A percentile compares a stretch with the other conserved stretches of the same genome.
Conservation (phyloP, 106 monocot species). For the Platanthera guangdongensis region DNA sequence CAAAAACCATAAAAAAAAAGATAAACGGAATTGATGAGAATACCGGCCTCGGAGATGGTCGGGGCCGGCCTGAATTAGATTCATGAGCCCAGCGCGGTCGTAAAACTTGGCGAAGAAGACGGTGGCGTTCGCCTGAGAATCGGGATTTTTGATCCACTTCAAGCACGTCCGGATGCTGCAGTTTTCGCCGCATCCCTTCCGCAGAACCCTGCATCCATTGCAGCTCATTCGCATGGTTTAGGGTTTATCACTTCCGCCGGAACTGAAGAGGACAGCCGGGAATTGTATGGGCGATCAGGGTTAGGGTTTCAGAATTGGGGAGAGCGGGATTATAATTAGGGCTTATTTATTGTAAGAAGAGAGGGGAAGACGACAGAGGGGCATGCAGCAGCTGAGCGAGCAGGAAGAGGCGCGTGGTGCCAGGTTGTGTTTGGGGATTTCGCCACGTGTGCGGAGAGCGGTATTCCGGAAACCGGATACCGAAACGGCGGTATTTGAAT, state of each 20-base stretch:
- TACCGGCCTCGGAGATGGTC: constrained; percentile 22
- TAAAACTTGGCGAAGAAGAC: constrained; percentile 56
- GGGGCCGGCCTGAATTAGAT: constrained; percentile 33
- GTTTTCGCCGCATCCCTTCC: constrained; percentile 41
- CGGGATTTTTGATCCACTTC: constrained; percentile 41
- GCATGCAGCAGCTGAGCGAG: neutral
- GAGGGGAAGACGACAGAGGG: neutral
- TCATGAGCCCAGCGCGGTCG: constrained; percentile 45
- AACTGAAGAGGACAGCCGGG: too few species aligned
- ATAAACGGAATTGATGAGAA: neutral
- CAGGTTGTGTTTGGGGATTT: neutral
- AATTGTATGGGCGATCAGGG: too few species aligned
- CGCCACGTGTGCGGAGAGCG: too few species aligned
- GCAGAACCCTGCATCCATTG: constrained; percentile 51
- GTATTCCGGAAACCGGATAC: too few species aligned
- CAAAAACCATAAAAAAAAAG: too few species aligned
- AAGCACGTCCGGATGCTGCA: constrained; percentile 45
- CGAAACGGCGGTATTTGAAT: too few species aligned
- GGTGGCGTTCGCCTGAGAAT: constrained; percentile 43
- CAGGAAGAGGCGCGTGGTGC: constrained; percentile 5
- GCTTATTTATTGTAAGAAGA: too few species aligned
- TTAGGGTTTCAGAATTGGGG: too few species aligned
- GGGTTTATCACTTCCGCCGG: too few species aligned
- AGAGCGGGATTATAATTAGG: too few species aligned
- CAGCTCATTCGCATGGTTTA: constrained; percentile 42